Evolutionary conservation across 441 rosid genomes (phyloP).

Genomic region (Rhodomyrtus psidioides): DNA sequence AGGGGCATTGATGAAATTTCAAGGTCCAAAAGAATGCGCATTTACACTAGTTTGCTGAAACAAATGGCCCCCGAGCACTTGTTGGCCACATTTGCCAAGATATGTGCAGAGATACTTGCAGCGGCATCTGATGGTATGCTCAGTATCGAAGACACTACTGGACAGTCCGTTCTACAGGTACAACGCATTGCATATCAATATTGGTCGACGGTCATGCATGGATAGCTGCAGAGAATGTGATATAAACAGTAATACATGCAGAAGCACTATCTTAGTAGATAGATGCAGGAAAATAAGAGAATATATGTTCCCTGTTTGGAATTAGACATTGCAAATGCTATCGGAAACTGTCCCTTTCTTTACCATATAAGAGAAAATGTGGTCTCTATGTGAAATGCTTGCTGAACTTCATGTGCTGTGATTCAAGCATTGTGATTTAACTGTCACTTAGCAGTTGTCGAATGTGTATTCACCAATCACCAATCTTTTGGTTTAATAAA

Average conservation of each 20-base stretch:
- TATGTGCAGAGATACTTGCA: conserved; percentile 92
- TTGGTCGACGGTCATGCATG: neutral
- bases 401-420: neutral
- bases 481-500: neutral
- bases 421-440: neutral
- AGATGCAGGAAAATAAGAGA: neutral
- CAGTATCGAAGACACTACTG: conserved; percentile 56
- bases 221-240: neutral
- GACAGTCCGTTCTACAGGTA: conserved; percentile 91
- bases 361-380: neutral
- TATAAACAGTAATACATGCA: neutral
- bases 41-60: conserved; percentile 68
- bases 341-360: neutral
- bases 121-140: conserved; percentile 95
- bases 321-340: neutral
- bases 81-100: conserved; percentile 85
- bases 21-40: conserved; percentile 80
- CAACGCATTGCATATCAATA: neutral
- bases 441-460: neutral
- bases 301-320: neutral
- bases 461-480: neutral
- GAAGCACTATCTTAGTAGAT: neutral
- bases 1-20: conserved; percentile 78
- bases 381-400: neutral
- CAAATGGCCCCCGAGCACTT: conserved; percentile 99